Evolutionary conservation across 805 yeast genomes (phyloP), one percentile per base, ranked within the genome.

Genomic region (Candida ficus): DNA sequence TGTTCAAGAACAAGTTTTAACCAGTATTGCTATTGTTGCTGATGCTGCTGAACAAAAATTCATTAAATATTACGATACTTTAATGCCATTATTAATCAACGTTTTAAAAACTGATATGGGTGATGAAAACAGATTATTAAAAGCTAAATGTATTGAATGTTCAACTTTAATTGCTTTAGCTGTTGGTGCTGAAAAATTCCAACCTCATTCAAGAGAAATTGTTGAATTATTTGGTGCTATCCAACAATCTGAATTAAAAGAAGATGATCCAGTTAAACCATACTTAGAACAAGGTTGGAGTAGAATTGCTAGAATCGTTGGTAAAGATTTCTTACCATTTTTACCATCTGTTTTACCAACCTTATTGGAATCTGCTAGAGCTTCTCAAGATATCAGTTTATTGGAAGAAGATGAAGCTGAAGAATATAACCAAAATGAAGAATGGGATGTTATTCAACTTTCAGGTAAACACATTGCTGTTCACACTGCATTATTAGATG

Each of bases 251-350:
- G 65, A 69, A 4, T 57, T 67, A 23, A 76, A 73, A 42, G 80
- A 67, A 38, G 97, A 90, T 57, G 97, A 90, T 57, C 95, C 96
- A 13, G 83, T 93, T 14, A 84, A 77, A 52, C 75, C 86, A 35
- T 90, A 87, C 53, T 70, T 93, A 48, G 95, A 88, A 52, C 95
- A 87, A 59, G 96, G 95, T 33, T 93, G 99, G 99, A 88, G 93
- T 41, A 78, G 98, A 55, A 74, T 93, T 33, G 93, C 99, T 59
- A 75, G 83, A 50, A 77, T 91, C 38, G 70, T 91, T 29, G 95
- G 96, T 19, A 73, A 72, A 44, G 95, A 88, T 33, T 93, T 93
- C 59, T 63, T 87, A 45, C 96, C 96, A 12, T 83, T 77, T 51
- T 69, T 93, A 45, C 84, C 88, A 25, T 76, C 76, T 10, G 96